A percentile compares a stretch with the other conserved stretches of the same genome.
These are phyloP conservation scores for Podaxis rugospora DNA, from an alignment of 768 basidiomycete genomes.

Conservation along the genomic window DNA sequence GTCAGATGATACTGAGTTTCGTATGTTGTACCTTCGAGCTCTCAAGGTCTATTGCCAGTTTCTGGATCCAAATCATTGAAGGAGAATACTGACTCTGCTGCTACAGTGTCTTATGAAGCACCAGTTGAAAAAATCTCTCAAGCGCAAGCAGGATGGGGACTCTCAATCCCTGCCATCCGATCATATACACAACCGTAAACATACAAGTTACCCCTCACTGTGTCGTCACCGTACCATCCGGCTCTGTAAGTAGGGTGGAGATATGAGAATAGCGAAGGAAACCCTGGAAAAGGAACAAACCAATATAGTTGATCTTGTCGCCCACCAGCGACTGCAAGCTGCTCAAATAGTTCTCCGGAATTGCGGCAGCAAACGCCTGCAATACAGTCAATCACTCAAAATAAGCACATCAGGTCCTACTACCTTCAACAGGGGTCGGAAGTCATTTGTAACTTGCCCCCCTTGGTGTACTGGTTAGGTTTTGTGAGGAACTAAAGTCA, in stretches of 20 bases:
- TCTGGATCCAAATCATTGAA: too few species aligned
- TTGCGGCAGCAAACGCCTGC: background rate
- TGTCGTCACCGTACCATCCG: background rate
- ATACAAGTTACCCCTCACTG: background rate
- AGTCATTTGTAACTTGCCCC: background rate
- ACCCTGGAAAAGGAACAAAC: background rate
- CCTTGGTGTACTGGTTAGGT: background rate
- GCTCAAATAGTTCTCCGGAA: background rate
- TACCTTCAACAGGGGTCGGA: conserved; percentile 3
- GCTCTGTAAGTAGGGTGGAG: background rate
- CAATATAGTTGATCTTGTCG: background rate
- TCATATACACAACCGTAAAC: too few species aligned
- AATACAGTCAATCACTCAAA: background rate
- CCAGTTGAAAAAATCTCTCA: too few species aligned
- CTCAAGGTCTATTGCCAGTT: too few species aligned
- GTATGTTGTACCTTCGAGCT: too few species aligned
- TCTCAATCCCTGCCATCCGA: too few species aligned
- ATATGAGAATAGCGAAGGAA: background rate
- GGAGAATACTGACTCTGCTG: too few species aligned
- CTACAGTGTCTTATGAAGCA: too few species aligned
- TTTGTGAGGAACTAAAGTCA: background rate
- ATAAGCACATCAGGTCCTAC: background rate
- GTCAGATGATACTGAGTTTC: too few species aligned
- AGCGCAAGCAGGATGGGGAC: too few species aligned
- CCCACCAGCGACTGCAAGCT: background rate